Conservation (phyloP, 2,329 filamentous ascomycete genomes). For the Trichoderma sp. region DNA sequence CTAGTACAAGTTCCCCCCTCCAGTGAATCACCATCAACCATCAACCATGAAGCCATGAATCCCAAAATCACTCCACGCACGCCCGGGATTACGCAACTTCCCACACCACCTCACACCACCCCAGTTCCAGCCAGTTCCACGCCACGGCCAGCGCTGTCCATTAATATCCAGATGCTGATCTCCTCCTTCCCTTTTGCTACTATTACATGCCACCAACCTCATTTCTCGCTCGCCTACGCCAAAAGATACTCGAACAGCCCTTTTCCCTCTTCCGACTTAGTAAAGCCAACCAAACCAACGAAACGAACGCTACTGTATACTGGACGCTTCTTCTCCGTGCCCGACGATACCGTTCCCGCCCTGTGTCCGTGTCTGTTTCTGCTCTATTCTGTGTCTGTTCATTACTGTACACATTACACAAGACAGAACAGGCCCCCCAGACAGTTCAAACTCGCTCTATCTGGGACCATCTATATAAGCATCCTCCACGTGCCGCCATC, state of each 20-base stretch:
- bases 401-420: not conserved
- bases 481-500: conserved; percentile 6
- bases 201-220: conserved; percentile 10
- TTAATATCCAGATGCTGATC: conserved; percentile 16
- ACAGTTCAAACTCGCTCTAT: not conserved
- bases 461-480: not conserved
- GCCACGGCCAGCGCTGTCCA: not conserved
- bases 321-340: not conserved
- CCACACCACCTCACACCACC: conserved; percentile 16
- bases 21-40: not conserved
- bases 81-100: conserved; percentile 4
- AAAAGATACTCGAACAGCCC: not conserved
- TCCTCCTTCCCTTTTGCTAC: conserved; percentile 21
- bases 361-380: not conserved
- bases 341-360: conserved; percentile 7
- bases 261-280: not conserved
- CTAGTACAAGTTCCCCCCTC: not conserved
- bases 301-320: not conserved
- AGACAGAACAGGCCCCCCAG: not conserved
- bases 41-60: not conserved
- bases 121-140: conserved; percentile 1
- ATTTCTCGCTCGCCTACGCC: too few relatives aligned
- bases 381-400: not conserved
- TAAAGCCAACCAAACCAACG: not conserved
- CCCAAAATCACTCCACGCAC: conserved; percentile 10